Conservation (phyloP, 768 basidiomycete genomes). For the Chalciporus chontae region DNA sequence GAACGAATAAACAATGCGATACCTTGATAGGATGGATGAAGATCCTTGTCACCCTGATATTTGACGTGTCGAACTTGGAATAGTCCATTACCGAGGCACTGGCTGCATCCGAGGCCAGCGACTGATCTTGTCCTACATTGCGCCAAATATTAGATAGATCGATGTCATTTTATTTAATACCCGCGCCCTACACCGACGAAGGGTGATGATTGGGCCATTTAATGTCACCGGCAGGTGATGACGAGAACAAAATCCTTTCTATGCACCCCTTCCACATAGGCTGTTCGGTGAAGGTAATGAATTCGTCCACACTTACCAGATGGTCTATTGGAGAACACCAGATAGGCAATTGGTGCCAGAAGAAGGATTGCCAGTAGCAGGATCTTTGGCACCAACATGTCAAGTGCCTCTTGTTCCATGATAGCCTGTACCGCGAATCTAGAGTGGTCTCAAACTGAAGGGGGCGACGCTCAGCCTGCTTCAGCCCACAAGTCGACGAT, state of each 20-base stretch:
- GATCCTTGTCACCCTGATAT: slow-evolving; percentile 50
- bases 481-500: too few relatives aligned
- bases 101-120: neutral
- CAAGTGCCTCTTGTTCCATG: slow-evolving; percentile 2
- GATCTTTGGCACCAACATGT: slow-evolving; percentile 6
- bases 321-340: slow-evolving; percentile 8
- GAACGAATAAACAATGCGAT: neutral
- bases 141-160: slow-evolving; percentile 6
- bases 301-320: slow-evolving; percentile 14
- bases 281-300: neutral
- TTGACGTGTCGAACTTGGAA: slow-evolving; percentile 29
- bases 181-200: neutral
- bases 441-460: too few relatives aligned
- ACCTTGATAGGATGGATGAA: slow-evolving; percentile 69
- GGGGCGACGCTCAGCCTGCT: too few relatives aligned
- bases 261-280: neutral
- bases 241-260: neutral
- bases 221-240: neutral
- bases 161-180: neutral
- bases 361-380: slow-evolving; percentile 8
- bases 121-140: slow-evolving; percentile 5
- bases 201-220: neutral
- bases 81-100: slow-evolving; percentile 4
- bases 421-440: neutral
- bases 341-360: slow-evolving; percentile 16